Evolutionary conservation across 441 rosid genomes (phyloP), one percentile per base, ranked within the genome.

Genomic region (Bruguiera hainesii): DNA sequence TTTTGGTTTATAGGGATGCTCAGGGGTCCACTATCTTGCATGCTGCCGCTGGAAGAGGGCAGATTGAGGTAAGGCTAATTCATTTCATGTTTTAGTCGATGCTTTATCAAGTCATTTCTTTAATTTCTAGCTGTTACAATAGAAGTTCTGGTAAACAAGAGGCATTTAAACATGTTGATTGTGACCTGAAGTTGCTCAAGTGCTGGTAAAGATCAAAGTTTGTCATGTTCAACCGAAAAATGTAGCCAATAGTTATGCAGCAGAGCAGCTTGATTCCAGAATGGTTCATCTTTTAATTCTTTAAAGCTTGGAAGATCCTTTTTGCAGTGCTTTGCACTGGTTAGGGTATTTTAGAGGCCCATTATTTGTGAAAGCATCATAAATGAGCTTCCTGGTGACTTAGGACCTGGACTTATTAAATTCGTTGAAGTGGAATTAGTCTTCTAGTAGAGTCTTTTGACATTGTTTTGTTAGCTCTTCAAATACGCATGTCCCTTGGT

Each of bases 41-140:
- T 73, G 75, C 95, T 63, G 96, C 96, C 16, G 76, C 97, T 18
- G 93, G 91, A 2, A 86, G 90, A 85, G 98, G 97, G 33, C 91
- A 87, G 75, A 77, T 87, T 78, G 79, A 90, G 83, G 98, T 92
- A 81, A 74, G 72, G 39, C 33, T 39, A 35, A 13, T n/a, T 42
- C 42, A 26, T 25, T 30, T 33, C 31, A 31, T 65, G 23, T 11
- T 25, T 48, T 59, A 39, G 13, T 16, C 42, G 30, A 10, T 55
- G 23, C 60, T 62, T 61, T 2, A 16, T 37, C 13, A 29, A 6
- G 29, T 50, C 48, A 50, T 51, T 56, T 9, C 23, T 64, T 48
- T 5, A 37, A 8, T 64, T 20, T 33, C 8, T 28, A 18, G 48
- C 48, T 13, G 48, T 42, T 0, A 42, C 48, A 42, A 11, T 42